These are phyloP conservation scores for Fusarium sp. DNA, from an alignment of 2,329 filamentous ascomycete genomes.

Conservation along the genomic window DNA sequence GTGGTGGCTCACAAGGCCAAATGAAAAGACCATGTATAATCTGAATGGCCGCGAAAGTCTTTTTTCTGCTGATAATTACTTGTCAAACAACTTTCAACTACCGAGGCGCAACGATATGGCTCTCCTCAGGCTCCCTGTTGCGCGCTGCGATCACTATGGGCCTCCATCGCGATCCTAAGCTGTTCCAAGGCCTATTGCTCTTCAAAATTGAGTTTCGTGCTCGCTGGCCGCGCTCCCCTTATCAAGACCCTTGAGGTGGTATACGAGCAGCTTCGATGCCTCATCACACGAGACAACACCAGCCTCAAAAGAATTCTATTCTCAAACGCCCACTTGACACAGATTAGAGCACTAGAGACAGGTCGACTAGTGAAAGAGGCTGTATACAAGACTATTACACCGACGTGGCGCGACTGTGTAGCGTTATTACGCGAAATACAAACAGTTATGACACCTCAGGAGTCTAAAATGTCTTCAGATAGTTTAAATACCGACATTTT, in stretches of 20 bases:
- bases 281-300: conserved; percentile 36
- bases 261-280: conserved; percentile 31
- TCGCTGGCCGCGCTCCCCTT: conserved; percentile 33
- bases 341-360: conserved; percentile 39
- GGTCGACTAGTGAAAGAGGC: conserved; percentile 34
- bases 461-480: conserved; percentile 25
- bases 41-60: conserved; percentile 40
- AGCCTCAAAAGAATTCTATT: conserved; percentile 42
- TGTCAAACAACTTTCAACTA: conserved; percentile 43
- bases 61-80: conserved; percentile 38
- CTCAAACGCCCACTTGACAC: conserved; percentile 34
- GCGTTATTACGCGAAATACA: conserved; percentile 25
- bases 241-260: conserved; percentile 33
- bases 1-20: conserved; percentile 42
- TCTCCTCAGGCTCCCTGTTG: conserved; percentile 38
- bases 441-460: conserved; percentile 31
- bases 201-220: conserved; percentile 35
- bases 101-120: conserved; percentile 41
- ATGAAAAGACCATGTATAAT: conserved; percentile 41
- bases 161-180: conserved; percentile 36
- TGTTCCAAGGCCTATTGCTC: conserved; percentile 35
- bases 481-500: conserved; percentile 29
- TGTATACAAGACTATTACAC: conserved; percentile 36
- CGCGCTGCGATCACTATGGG: conserved; percentile 43
- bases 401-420: conserved; percentile 35